Conservation (phyloP, 2,329 filamentous ascomycete species). For the Colletotrichum lentis region DNA sequence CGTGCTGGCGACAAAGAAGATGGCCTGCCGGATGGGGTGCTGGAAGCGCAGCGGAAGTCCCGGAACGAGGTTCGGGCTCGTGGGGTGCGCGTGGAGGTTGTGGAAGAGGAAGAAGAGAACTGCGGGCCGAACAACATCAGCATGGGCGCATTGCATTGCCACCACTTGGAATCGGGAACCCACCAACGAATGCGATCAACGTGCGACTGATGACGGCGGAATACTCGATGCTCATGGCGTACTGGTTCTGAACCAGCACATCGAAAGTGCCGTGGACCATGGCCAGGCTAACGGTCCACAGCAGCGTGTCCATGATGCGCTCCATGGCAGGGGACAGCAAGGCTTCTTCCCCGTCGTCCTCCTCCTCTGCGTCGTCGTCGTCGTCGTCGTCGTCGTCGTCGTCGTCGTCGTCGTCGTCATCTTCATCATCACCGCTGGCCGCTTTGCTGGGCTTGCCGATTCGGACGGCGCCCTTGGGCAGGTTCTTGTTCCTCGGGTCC, state of each 20-base stretch:
- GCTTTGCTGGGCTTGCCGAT: conserved; percentile 27
- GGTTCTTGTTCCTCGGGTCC: conserved; percentile 49
- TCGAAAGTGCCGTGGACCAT: conserved; percentile 80
- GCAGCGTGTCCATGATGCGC: conserved; percentile 61
- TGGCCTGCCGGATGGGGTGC: conserved; percentile 58
- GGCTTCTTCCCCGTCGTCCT: conserved; percentile 44
- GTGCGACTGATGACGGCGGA: conserved; percentile 61
- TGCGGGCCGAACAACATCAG: conserved; percentile 42
- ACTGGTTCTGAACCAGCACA: conserved; percentile 81
- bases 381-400: conserved; percentile 44
- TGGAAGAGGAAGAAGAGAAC: conserved; percentile 66
- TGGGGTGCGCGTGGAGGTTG: conserved; percentile 62
- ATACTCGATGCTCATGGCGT: conserved; percentile 73
- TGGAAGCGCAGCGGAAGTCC: conserved; percentile 58
- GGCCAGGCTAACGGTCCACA: conserved; percentile 69
- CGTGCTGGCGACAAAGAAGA: conserved; percentile 72
- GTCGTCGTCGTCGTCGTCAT: conserved; percentile 44
- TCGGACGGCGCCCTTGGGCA: conserved; percentile 35
- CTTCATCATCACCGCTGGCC: conserved; percentile 38
- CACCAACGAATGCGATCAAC: conserved; percentile 62
- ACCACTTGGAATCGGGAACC: neutral
- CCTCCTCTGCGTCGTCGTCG: conserved; percentile 44
- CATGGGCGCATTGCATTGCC: neutral
- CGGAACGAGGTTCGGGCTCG: conserved; percentile 60
- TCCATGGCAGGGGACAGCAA: conserved; percentile 57